phyloP scores from a whole-genome alignment of 495 filamentous ascomycete species.

The Trypethelium eluteriae region DNA sequence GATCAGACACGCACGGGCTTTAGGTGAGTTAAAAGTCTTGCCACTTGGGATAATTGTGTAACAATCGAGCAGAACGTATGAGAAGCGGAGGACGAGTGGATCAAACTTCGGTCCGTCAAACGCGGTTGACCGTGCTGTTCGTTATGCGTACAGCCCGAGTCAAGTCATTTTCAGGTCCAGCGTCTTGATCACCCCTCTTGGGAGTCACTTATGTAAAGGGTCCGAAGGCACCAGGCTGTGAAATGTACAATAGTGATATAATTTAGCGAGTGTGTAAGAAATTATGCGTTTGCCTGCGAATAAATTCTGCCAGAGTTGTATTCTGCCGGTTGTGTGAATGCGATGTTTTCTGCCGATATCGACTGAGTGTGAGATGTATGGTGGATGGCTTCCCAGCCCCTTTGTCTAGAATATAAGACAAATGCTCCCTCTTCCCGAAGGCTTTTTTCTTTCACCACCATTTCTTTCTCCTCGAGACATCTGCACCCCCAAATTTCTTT shows the following conservation, averaged over 20 bases:
- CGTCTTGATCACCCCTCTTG: background rate
- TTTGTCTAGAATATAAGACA: background rate
- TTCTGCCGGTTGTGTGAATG: conserved; percentile 9
- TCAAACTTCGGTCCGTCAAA: background rate
- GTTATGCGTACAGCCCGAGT: background rate
- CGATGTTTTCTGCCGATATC: background rate
- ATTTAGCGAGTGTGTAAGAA: background rate
- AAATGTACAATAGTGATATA: background rate
- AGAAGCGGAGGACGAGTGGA: background rate
- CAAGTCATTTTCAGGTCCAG: background rate
- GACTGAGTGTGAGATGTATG: background rate
- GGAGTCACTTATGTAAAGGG: background rate
- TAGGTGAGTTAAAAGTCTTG: background rate
- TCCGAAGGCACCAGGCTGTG: background rate
- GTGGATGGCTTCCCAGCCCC: background rate
- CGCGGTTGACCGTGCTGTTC: background rate
- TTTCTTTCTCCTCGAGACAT: conserved; percentile 7
- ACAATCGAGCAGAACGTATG: background rate
- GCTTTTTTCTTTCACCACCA: background rate
- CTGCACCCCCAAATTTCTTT: conserved; percentile 4
- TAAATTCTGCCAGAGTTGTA: background rate
- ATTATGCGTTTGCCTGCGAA: background rate
- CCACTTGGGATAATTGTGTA: background rate
- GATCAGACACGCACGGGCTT: background rate
- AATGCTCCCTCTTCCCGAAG: background rate